Conservation (phyloP, 2,329 filamentous ascomycete genomes). For the Monosporascus sp. region DNA sequence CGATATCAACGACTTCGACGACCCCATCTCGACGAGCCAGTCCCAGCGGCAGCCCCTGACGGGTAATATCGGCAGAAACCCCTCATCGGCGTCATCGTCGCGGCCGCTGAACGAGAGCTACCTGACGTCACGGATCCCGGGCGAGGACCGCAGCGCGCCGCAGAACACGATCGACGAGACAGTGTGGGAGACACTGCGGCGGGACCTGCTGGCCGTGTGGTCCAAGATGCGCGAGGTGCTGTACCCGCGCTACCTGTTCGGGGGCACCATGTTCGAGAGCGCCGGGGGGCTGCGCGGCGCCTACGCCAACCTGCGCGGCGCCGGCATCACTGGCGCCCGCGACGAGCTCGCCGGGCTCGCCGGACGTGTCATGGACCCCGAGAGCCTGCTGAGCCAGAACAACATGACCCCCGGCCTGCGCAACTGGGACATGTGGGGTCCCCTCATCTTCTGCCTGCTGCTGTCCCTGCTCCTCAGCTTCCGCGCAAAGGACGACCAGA, state of each 20-base stretch:
- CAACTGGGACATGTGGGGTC: slow-evolving; percentile 98
- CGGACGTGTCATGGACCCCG: slow-evolving; percentile 58
- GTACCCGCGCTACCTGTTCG: slow-evolving; percentile 88
- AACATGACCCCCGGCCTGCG: slow-evolving; percentile 84
- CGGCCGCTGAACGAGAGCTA: slow-evolving; percentile 67
- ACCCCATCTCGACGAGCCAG: slow-evolving; percentile 61
- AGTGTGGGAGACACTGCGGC: slow-evolving; percentile 93
- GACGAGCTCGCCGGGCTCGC: slow-evolving; percentile 58
- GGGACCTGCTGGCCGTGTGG: slow-evolving; percentile 90
- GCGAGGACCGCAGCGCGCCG: slow-evolving; percentile 84
- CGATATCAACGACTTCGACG: slow-evolving; percentile 88
- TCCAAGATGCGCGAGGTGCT: slow-evolving; percentile 97
- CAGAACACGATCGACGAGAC: slow-evolving; percentile 94
- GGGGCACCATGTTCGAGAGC: slow-evolving; percentile 57
- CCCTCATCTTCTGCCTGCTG: slow-evolving; percentile 86
- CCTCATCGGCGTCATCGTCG: slow-evolving; percentile 47
- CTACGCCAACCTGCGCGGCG: slow-evolving; percentile 56
- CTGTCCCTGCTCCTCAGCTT: slow-evolving; percentile 84
- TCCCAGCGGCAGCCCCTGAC: slow-evolving; percentile 75
- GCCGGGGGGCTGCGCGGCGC: slow-evolving; percentile 51
- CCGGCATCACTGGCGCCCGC: slow-evolving; percentile 52
- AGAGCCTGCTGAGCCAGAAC: slow-evolving; percentile 52
- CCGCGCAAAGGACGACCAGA: slow-evolving; percentile 72
- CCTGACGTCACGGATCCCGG: slow-evolving; percentile 82
- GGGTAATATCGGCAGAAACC: slow-evolving; percentile 63